Evolutionary conservation across 225 moss, liverwort and hornwort genomes (phyloP).

Genomic region (Pleurozium schreberi): DNA sequence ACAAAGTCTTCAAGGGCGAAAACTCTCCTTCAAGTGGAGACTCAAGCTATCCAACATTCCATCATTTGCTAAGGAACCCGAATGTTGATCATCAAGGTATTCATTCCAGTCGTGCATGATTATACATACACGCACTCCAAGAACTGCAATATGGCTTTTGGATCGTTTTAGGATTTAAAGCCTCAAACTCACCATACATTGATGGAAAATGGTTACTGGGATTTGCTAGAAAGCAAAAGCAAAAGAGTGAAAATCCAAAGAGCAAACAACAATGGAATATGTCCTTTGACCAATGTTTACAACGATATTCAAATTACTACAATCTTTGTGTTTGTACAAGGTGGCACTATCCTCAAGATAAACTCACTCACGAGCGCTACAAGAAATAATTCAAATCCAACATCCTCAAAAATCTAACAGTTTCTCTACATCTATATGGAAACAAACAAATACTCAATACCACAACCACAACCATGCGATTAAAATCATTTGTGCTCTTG

Average conservation of each 20-base stretch:
- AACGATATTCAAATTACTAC: background rate
- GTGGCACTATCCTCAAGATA: background rate
- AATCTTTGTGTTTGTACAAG: background rate
- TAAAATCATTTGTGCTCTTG: background rate
- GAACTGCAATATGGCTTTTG: too few relatives aligned
- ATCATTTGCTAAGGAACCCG: too few relatives aligned
- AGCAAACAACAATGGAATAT: background rate
- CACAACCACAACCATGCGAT: background rate
- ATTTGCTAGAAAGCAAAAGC: background rate
- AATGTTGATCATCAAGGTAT: too few relatives aligned
- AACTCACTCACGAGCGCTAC: rapidly evolving
- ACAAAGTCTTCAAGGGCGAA: too few relatives aligned
- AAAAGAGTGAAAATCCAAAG: background rate
- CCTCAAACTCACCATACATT: background rate
- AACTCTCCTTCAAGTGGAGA: too few relatives aligned
- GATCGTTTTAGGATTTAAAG: background rate
- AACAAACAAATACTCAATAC: background rate
- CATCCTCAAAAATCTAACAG: background rate
- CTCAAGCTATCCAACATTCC: too few relatives aligned
- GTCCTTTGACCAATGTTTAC: background rate
- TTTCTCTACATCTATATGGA: background rate
- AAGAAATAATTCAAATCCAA: background rate
- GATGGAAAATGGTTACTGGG: background rate
- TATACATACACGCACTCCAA: too few relatives aligned
- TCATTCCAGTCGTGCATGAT: too few relatives aligned